A percentile compares a stretch with the other conserved stretches of the same genome.
Evolutionary conservation across 208 protist genomes (phyloP).

Genomic region (Vickermania ingenoplastis): DNA sequence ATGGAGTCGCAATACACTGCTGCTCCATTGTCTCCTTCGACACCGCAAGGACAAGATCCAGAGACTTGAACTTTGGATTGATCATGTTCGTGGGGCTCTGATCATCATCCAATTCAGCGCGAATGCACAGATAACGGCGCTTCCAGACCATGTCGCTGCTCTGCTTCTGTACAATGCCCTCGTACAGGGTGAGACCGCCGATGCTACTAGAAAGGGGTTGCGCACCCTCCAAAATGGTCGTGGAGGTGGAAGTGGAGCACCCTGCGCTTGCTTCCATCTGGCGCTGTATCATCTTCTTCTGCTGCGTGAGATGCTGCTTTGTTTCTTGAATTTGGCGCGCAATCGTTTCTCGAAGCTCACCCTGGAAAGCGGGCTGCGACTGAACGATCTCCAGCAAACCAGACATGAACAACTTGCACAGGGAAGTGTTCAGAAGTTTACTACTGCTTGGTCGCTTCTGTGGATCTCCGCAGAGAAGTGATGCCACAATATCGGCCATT

Average conservation of each 20-base stretch:
- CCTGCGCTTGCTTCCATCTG: slow-evolving; percentile 48
- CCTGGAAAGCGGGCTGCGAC: slow-evolving; percentile 48
- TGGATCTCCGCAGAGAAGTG: slow-evolving; percentile 46
- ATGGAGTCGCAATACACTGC: slow-evolving; percentile 66
- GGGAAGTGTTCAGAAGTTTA: slow-evolving; percentile 53
- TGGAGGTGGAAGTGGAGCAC: slow-evolving; percentile 29
- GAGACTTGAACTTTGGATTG: slow-evolving; percentile 54
- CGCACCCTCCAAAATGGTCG: slow-evolving; percentile 57
- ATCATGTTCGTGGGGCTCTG: slow-evolving; percentile 25
- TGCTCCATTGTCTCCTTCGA: slow-evolving; percentile 73
- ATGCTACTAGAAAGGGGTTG: slow-evolving; percentile 36
- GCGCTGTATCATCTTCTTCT: slow-evolving; percentile 28
- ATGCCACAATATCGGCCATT: slow-evolving; percentile 43
- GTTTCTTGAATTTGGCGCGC: slow-evolving; percentile 46
- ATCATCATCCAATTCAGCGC: slow-evolving; percentile 44
- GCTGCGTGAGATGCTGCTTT: slow-evolving; percentile 40
- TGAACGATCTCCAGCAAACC: slow-evolving; percentile 70
- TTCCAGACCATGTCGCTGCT: slow-evolving; percentile 72
- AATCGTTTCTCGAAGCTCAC: slow-evolving; percentile 43
- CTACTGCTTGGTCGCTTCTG: slow-evolving; percentile 42
- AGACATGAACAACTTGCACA: slow-evolving; percentile 70
- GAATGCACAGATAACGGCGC: slow-evolving; percentile 67
- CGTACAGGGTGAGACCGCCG: slow-evolving; percentile 46
- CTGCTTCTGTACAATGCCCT: slow-evolving; percentile 59
- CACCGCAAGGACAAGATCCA: slow-evolving; percentile 58